These are phyloP conservation scores for Karstenula rhodostoma DNA, from an alignment of 2,329 filamentous ascomycete genomes.

Conservation along the genomic window DNA sequence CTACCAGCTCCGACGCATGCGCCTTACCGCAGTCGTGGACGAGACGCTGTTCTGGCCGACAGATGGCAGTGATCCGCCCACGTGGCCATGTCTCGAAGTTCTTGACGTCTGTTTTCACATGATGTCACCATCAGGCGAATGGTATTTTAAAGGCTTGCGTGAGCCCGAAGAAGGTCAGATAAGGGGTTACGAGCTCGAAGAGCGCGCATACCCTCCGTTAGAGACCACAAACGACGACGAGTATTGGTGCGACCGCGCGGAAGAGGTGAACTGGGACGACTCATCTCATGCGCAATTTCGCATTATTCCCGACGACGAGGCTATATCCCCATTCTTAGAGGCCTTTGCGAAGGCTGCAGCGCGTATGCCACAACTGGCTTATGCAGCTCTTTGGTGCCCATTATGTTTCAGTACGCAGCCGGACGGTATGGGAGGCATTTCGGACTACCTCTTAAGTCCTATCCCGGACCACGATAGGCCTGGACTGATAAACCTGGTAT, in stretches of 20 bases:
- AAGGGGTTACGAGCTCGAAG: conserved; percentile 13
- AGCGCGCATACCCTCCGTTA: conserved; percentile 19
- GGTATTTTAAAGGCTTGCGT: conserved; percentile 23
- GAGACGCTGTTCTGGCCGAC: conserved; percentile 7
- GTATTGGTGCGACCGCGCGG: background rate
- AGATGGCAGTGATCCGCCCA: conserved; percentile 1
- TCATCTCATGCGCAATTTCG: conserved; percentile 20
- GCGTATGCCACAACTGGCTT: conserved; percentile 18
- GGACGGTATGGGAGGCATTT: background rate
- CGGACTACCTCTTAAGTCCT: too few species aligned
- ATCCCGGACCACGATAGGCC: too few species aligned
- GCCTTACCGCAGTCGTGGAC: background rate
- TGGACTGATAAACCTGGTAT: too few species aligned
- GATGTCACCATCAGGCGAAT: conserved; percentile 19
- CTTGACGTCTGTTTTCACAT: conserved; percentile 20
- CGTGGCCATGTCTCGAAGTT: conserved; percentile 22
- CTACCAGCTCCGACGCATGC: conserved; percentile 1
- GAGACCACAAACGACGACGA: conserved; percentile 15
- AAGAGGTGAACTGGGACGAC: conserved; percentile 11
- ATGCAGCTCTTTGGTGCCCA: background rate
- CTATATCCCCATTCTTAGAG: conserved; percentile 25
- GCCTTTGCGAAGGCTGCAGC: conserved; percentile 28
- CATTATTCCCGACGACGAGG: conserved; percentile 20
- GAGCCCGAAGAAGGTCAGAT: background rate
- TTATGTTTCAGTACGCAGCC: background rate